Evolutionary conservation across 345 rosid species (phyloP), one percentile per base, ranked within the genome.

Genomic region (Eucalyptus regnans): DNA sequence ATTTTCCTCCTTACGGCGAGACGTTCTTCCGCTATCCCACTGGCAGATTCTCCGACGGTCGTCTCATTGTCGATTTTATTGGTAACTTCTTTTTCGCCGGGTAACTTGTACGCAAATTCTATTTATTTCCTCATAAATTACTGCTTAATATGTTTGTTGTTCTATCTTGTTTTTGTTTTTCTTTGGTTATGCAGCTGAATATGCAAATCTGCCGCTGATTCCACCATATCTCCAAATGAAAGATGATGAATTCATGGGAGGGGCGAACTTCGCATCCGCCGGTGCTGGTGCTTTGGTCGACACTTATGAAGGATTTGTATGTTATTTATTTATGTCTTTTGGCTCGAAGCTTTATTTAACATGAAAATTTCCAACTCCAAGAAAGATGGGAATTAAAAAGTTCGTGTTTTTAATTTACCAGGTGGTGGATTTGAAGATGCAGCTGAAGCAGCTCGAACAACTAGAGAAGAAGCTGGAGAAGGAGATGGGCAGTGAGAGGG

Each of bases 231-330:
- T 89, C 25, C 86, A 90, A 18, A 90, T 88, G 16, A 88, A 80
- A 5, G 15, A 88, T 56, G 13, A 43, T 18, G 66, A 66, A 31
- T 87, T 46, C 46, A 51, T 2, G 12, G 9, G 66, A 50, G 90
- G 93, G 60, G 90, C 88, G 9, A 92, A 92, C 46, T 89, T 90
- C 49, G 93, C 92, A 27, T 90, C 92, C 2, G 91, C 37, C 7
- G 92, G 92, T 4, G 89, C 87, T 13, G 91, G 91, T 23, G 92
- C 87, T 80, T 79, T 92, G 9, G 88, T 48, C 18, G 89, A 81
- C 66, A 92, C 90, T 27, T n/a, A 27, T 11, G 20, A 20, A 71
- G 91, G 91, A 87, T 76, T 17, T 37, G 91, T 54, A 71, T 71
- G 25, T 33, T 18, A 16, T 10, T 71, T 37, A 71, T 33, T 37